Evolutionary conservation across 768 basidiomycete species (phyloP), one percentile per base, ranked within the genome.

Genomic region (Boletus edulis): DNA sequence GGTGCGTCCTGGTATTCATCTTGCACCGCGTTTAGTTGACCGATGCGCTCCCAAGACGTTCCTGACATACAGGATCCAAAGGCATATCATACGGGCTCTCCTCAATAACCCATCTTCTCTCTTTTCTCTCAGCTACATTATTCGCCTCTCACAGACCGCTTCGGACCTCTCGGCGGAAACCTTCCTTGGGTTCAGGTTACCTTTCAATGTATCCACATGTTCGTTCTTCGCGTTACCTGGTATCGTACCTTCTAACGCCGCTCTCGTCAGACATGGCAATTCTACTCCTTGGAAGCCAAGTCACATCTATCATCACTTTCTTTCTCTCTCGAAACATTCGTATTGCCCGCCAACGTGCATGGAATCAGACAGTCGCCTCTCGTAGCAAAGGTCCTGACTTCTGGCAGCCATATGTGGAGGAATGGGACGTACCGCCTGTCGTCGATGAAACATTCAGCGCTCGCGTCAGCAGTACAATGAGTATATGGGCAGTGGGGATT

Each of bases 241-340:
- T 37, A 11, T 39, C 29, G 20, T 48, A 15, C 18, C 38, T 38
- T 22, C 41, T 65, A 49, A 57, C 14, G 17, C n/a, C 32, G 1
- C 27, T 17, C 12, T 38, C 17, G 27, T 11, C 60, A 92, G 91
- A 92, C 68, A 89, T 90, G 13, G 81, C 90, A 0, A 67, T 89
- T 14, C 75, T 93, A 49, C 79, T 94, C 51, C 66, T 94, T 5
- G 85, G 88, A 10, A 75, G 82, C 0, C 92, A 95, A 73, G 66
- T 90, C 35, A 89, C 89, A 0, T 72, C 72, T 18, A 87, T 98
- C 52, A 77, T 96, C 47, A 78, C 76, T 3, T 95, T 89, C 75
- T 95, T 95, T 73, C 81, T 98, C 48, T 79, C 85, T 29, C 83
- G 83, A 44, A 95, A 96, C 70, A 84, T 96, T 45, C 81, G 84